A percentile compares a stretch with the other conserved stretches of the same genome.
These are phyloP conservation scores for Malus hybrid DNA, from an alignment of 331 rosid genomes.

Conservation along the genomic window DNA sequence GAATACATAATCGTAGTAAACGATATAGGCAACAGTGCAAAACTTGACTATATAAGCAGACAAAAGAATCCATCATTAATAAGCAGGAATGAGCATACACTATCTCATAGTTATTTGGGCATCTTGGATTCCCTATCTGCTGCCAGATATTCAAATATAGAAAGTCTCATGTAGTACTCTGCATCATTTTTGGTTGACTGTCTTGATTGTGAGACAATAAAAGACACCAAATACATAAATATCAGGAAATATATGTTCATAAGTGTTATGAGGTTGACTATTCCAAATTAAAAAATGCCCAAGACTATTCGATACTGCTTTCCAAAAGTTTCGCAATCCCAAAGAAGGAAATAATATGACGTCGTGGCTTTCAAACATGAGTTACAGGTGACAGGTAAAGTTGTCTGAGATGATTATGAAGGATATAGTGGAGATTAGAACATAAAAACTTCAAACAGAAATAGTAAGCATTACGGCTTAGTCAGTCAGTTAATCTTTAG, in stretches of 20 bases:
- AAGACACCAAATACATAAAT: no score
- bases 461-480: background rate
- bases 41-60: background rate
- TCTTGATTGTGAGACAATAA: no score
- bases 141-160: background rate
- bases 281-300: background rate
- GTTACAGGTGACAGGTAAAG: background rate
- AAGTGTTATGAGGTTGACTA: background rate
- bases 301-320: background rate
- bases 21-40: background rate
- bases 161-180: background rate
- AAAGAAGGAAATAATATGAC: background rate
- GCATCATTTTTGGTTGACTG: background rate
- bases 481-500: background rate
- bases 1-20: background rate
- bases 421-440: background rate
- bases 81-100: background rate
- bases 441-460: background rate
- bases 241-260: background rate
- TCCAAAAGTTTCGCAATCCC: background rate
- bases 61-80: background rate
- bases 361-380: background rate
- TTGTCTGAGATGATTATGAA: background rate
- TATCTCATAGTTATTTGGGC: background rate
- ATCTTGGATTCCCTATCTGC: background rate